Percentiles rank a stretch among this genome's conserved stretches.
Evolutionary conservation across 2,329 filamentous ascomycete genomes (phyloP).

Genomic region (Hypoxylon sp.): DNA sequence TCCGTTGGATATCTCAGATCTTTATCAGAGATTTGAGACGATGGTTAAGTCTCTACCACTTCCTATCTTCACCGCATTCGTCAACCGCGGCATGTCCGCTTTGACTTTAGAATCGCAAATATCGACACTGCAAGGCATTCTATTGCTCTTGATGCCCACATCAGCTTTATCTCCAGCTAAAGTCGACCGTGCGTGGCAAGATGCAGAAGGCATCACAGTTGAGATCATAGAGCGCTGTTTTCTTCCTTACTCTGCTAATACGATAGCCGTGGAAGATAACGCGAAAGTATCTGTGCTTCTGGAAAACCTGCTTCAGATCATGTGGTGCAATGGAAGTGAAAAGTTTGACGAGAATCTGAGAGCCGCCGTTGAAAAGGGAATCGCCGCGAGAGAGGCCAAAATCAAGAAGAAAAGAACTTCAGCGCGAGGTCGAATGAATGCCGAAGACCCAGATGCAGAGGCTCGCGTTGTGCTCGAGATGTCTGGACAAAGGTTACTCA

Average conservation of each 20-base stretch:
- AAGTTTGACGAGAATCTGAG: slow-evolving; percentile 57
- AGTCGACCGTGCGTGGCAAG: slow-evolving; percentile 57
- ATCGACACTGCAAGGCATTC: slow-evolving; percentile 61
- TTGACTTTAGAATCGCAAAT: slow-evolving; percentile 59
- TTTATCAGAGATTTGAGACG: slow-evolving; percentile 72
- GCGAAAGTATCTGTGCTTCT: slow-evolving; percentile 79
- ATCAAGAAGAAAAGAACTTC: slow-evolving; percentile 58
- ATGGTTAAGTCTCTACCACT: slow-evolving; percentile 72
- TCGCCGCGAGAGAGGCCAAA: slow-evolving; percentile 65
- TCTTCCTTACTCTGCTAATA: slow-evolving; percentile 75
- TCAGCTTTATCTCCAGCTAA: slow-evolving; percentile 60
- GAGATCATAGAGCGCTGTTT: slow-evolving; percentile 71
- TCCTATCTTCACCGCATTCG: slow-evolving; percentile 69
- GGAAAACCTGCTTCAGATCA: slow-evolving; percentile 73
- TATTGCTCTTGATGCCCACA: slow-evolving; percentile 63
- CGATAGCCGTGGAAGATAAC: slow-evolving; percentile 74
- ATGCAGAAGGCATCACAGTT: slow-evolving; percentile 59
- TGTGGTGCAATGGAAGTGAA: slow-evolving; percentile 58
- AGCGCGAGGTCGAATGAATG: slow-evolving; percentile 41
- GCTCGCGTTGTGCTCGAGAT: slow-evolving; percentile 62
- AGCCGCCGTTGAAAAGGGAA: slow-evolving; percentile 61
- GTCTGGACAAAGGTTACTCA: slow-evolving; percentile 61
- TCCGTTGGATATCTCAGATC: slow-evolving; percentile 62
- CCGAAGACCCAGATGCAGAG: slow-evolving; percentile 57
- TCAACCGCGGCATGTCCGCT: slow-evolving; percentile 60